Conservation (phyloP, 2,329 filamentous ascomycete species). For the Shiraia bambusicola region DNA sequence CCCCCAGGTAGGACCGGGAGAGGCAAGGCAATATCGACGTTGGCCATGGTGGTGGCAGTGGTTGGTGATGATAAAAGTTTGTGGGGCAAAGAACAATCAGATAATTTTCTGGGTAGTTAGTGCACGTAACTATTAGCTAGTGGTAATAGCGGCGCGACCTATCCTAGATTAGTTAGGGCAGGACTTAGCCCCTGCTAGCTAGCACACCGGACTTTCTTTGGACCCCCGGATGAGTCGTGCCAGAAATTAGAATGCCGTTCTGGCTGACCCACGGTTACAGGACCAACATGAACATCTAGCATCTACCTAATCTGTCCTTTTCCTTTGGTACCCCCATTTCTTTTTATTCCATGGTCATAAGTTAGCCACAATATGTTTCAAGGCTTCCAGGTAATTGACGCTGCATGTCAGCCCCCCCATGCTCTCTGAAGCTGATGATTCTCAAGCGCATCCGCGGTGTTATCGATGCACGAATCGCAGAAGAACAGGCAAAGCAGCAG, state of each 20-base stretch:
- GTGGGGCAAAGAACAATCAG: slow-evolving; percentile 6
- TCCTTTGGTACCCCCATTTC: slow-evolving; percentile 3
- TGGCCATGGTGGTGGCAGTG: slow-evolving; percentile 58
- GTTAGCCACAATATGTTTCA: slow-evolving; percentile 38
- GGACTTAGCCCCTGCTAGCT: slow-evolving; percentile 1
- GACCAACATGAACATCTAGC: slow-evolving; percentile 7
- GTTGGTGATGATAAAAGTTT: slow-evolving; percentile 7
- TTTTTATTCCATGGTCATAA: slow-evolving; percentile 14
- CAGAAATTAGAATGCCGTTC: slow-evolving; percentile 23
- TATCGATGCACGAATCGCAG: slow-evolving; percentile 83
- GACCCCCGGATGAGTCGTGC: slow-evolving; percentile 14
- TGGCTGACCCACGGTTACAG: slow-evolving; percentile 20
- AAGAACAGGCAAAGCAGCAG: slow-evolving; percentile 83
- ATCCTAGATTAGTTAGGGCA: slow-evolving; percentile 3
- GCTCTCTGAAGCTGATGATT: slow-evolving; percentile 22
- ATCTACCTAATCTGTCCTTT: slow-evolving; percentile 7
- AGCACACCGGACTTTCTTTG: slow-evolving; percentile 8
- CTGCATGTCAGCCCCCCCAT: not conserved
- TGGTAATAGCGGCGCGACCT: not conserved
- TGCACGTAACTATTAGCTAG: too few species aligned
- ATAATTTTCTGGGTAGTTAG: slow-evolving; percentile 19
- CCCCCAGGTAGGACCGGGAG: slow-evolving; percentile 75
- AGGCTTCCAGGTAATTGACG: slow-evolving; percentile 29
- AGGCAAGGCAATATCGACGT: slow-evolving; percentile 62
- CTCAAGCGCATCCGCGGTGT: slow-evolving; percentile 75